Evolutionary conservation across 768 basidiomycete species (phyloP).

Genomic region (Pleurotus eryngii): DNA sequence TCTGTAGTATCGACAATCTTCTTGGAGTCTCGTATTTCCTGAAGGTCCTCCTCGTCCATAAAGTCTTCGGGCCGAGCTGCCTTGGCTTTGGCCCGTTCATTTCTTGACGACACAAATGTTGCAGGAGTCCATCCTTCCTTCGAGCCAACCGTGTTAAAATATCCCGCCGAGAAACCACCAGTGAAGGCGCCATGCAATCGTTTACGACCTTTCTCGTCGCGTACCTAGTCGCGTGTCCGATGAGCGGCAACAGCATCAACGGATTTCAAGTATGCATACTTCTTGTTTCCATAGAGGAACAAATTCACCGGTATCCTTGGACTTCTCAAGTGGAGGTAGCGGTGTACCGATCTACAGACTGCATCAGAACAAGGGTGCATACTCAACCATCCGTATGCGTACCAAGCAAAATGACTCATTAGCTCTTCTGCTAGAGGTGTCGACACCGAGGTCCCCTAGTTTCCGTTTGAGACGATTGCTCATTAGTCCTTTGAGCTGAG

Average conservation of each 20-base stretch:
- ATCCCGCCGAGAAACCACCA: conserved; percentile 96
- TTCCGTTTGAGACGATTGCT: conserved; percentile 73
- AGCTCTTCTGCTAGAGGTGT: conserved; percentile 64
- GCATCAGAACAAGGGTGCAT: neutral
- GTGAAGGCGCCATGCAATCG: conserved; percentile 98
- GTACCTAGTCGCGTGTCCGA: conserved; percentile 46
- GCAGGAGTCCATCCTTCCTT: conserved; percentile 98
- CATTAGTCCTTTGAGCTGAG: conserved; percentile 20
- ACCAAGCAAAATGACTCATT: conserved; percentile 88
- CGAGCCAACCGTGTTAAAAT: conserved; percentile 94
- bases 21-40: conserved; percentile 71
- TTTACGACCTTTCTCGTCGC: conserved; percentile 90
- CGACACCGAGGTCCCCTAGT: conserved; percentile 75
- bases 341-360: conserved; percentile 83
- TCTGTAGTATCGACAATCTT: conserved; percentile 78
- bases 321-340: conserved; percentile 90
- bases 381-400: conserved; percentile 19
- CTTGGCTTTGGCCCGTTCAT: conserved; percentile 65
- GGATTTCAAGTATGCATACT: conserved; percentile 35
- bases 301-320: conserved; percentile 89
- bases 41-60: conserved; percentile 98
- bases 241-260: no score
- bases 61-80: conserved; percentile 81
- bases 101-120: conserved; percentile 88
- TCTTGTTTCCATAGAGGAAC: conserved; percentile 99